A percentile compares a stretch with the other conserved stretches of the same genome.
Evolutionary conservation across 2,329 filamentous ascomycete species (phyloP).

Genomic region (Aureobasidium pullulans): DNA sequence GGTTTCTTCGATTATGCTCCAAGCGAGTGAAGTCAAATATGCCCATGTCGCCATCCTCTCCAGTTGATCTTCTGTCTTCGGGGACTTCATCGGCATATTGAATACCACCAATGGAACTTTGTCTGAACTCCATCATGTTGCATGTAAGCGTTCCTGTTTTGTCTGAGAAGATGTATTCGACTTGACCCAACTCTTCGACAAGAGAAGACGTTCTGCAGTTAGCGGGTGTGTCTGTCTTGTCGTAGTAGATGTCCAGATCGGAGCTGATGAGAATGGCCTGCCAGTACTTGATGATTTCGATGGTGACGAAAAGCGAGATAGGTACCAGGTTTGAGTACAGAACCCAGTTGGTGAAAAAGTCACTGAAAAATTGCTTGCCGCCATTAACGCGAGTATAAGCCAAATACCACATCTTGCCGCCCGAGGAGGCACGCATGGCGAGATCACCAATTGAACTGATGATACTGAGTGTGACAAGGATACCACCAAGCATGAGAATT

Average conservation of each 20-base stretch:
- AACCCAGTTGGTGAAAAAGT: constrained; percentile 98
- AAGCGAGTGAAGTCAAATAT: constrained; percentile 79
- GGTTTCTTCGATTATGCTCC: constrained; percentile 56
- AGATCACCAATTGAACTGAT: constrained; percentile 89
- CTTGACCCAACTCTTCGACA: constrained; percentile 95
- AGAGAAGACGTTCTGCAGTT: constrained; percentile 94
- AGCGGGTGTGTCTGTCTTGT: constrained; percentile 88
- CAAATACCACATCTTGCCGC: constrained; percentile 63
- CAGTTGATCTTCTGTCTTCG: constrained; percentile 74
- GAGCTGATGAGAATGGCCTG: constrained; percentile 97
- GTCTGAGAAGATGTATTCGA: constrained; percentile 97
- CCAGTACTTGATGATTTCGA: constrained; percentile 97
- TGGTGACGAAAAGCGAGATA: constrained; percentile 94
- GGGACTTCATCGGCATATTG: constrained; percentile 90
- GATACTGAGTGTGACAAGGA: constrained; percentile 76
- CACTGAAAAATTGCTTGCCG: constrained; percentile 79
- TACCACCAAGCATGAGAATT: constrained; percentile 80
- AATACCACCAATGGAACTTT: constrained; percentile 85
- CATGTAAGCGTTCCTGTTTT: constrained; percentile 97
- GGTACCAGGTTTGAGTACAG: constrained; percentile 93
- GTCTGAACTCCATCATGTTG: constrained; percentile 98
- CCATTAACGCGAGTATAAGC: constrained; percentile 56
- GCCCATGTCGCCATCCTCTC: constrained; percentile 64
- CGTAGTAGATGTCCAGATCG: constrained; percentile 96
- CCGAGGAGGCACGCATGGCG: constrained; percentile 61